Evolutionary conservation across 2,329 filamentous ascomycete species (phyloP), one percentile per base, ranked within the genome.

Genomic region (Cytospora chrysosperma): DNA sequence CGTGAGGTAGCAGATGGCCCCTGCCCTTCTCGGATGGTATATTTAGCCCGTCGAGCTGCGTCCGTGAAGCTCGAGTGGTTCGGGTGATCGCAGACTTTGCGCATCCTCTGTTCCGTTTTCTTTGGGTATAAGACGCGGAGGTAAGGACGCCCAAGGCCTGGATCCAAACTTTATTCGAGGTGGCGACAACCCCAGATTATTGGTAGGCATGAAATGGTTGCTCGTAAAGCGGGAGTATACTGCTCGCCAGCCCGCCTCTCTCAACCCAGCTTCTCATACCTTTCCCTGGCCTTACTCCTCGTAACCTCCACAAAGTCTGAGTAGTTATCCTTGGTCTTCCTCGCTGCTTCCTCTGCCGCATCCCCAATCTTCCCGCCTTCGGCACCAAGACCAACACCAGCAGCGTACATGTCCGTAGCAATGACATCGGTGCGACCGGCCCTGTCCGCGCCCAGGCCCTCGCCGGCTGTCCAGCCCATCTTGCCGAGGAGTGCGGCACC

Each of bases 281-380:
- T 79, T 72, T 89, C 85, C 69, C 88, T 82, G 1, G 88, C 88
- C 73, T 84, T 85, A 60, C 89, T 87, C 72, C 86, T 86, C 27
- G 85, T 86, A 70, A 84, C 84, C 65, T 82, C 83, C 60, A 90
- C 78, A 71, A 90, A 91, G 59, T 85, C 85, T 0, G 80, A 76
- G 68, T 88, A 88, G 47, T 77, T 81, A 47, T 84, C 82, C 70
- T 80, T 82, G 4, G 87, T 90, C 71, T 84, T 82, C 67, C 83
- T 79, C 66, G 84, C 82, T 27, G 88, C 88, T 70, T 89, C 80
- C 70, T 86, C 82, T 9, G 81, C 79, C 30, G 89, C 88, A 74
- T 91, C 88, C 15, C 89, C 89, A 43, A 89, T 75, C 70, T 88
- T 88, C n/a, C 86, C 83, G 0, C 88, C 88, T 69, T 88, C 83